Evolutionary conservation across 2,329 filamentous ascomycete species (phyloP).

Genomic region (Volutella citrinella): DNA sequence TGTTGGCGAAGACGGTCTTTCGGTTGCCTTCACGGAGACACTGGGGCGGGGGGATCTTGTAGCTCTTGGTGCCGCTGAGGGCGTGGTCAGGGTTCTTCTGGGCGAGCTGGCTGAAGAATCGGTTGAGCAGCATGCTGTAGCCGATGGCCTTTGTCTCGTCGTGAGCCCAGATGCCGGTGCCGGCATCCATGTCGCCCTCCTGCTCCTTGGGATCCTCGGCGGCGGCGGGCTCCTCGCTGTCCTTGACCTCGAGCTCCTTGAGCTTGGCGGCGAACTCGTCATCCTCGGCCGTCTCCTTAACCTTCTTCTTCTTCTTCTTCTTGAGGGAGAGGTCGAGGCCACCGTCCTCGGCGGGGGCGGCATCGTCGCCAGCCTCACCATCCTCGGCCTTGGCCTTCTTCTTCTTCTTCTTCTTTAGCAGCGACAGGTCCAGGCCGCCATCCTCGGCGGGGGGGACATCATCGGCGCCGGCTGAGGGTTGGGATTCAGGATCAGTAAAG

Average conservation of each 20-base stretch:
- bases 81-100: conserved; percentile 97
- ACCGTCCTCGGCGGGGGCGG: conserved; percentile 44
- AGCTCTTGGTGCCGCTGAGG: conserved; percentile 83
- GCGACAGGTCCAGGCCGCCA: conserved; percentile 53
- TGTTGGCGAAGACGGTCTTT: conserved; percentile 99
- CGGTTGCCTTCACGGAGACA: conserved; percentile 99
- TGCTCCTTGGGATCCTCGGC: conserved; percentile 49
- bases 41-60: conserved; percentile 98
- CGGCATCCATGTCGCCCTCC: conserved; percentile 77
- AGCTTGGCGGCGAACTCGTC: conserved; percentile 61
- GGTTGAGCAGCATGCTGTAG: conserved; percentile 80
- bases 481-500: conserved; percentile 54
- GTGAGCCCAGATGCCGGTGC: conserved; percentile 88
- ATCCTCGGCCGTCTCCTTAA: conserved; percentile 59
- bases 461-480: conserved; percentile 41
- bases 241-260: conserved; percentile 62
- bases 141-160: conserved; percentile 73
- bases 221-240: conserved; percentile 55
- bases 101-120: conserved; percentile 93
- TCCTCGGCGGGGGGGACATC: conserved; percentile 49
- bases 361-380: conserved; percentile 46
- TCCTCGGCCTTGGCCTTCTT: conserved; percentile 42
- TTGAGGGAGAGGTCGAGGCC: conserved; percentile 60
- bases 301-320: conserved; percentile 74
- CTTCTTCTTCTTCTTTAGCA: conserved; percentile 83